Base-by-base conservation (phyloP, 352 stramenopile species). In the Phytopythium litorale region DNA sequence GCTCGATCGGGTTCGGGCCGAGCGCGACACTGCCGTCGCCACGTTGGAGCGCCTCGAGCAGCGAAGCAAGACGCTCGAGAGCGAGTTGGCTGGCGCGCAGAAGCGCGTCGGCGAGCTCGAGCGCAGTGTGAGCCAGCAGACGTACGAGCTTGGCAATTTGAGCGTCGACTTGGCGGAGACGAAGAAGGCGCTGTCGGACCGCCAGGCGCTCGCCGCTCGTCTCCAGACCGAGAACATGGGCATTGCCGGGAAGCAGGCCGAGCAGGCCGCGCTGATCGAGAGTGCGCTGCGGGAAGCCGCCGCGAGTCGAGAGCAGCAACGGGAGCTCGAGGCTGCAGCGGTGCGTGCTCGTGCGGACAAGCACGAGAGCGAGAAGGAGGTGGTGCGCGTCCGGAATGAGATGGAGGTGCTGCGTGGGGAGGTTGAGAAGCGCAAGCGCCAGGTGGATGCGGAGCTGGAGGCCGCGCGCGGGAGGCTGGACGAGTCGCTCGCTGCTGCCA, bases 221-320 rank as follows among this genome's bases (percentile, higher is more conserved):
- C 66, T 94, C 62, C 82, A 94, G 60, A 91, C 83, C 1, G 87
- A 96, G 56, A 94, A 96, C 64, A 92, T 94, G 79, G 73, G 73
- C 1, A 88, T 91, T 35, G 82, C 85, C n/a, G 78, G 81, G 21
- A 91, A 89, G 42, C 71, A 92, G 55, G 85, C 85, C 9, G 85
- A 94, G 58, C 83, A 92, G 49, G 85, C 86, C 1, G 85, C 79
- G 9, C 65, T 88, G 21, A 87, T 94, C 52, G 85, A 94, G 60
- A 73, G 71, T 32, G 82, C 85, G 8, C 48, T 92, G 18, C 81
- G 80, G 0, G 82, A 94, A 21, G 81, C 78, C 23, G 63, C 72
- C 2, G 63, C 67, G 19, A 77, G 70, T 52, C 76, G 86, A 19
- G 59, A 78, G 23, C 58, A 63, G 4, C 67, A 91, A 21, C 63